These are phyloP conservation scores for Sugiyamaella chiloensis DNA, from an alignment of 805 yeast species.

Conservation along the genomic window DNA sequence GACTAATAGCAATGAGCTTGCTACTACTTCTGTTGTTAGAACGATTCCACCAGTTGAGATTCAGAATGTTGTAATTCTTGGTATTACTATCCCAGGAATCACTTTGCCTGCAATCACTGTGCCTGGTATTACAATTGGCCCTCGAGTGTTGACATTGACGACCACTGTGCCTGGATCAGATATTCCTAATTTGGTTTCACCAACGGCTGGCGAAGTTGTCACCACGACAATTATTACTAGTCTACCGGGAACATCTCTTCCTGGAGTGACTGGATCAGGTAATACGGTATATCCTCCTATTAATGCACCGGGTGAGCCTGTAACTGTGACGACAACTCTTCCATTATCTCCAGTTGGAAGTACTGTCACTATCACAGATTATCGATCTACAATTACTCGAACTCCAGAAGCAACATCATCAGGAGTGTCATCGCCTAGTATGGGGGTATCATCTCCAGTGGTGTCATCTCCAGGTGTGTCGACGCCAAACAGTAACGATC, in stretches of 20 bases:
- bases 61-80: constrained; percentile 21
- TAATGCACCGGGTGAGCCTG: background rate
- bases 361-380: background rate
- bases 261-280: background rate
- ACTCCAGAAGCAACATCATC: too few relatives aligned
- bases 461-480: background rate
- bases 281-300: constrained; percentile 10
- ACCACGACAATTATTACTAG: constrained; percentile 1
- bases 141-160: constrained; percentile 3
- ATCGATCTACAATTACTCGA: background rate
- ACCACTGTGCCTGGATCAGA: background rate
- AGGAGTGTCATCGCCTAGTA: too few relatives aligned
- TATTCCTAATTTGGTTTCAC: constrained; percentile 5
- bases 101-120: constrained; percentile 15
- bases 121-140: constrained; percentile 11
- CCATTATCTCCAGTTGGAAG: background rate
- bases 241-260: background rate
- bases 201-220: background rate
- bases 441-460: too few relatives aligned
- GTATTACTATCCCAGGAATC: constrained; percentile 16
- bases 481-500: background rate
- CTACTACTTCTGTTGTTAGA: constrained; percentile 13
- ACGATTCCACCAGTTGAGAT: constrained; percentile 22
- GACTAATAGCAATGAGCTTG: constrained; percentile 7
- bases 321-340: background rate